These are phyloP conservation scores for Starmerella powellii DNA, from an alignment of 805 yeast genomes.

Conservation along the genomic window DNA sequence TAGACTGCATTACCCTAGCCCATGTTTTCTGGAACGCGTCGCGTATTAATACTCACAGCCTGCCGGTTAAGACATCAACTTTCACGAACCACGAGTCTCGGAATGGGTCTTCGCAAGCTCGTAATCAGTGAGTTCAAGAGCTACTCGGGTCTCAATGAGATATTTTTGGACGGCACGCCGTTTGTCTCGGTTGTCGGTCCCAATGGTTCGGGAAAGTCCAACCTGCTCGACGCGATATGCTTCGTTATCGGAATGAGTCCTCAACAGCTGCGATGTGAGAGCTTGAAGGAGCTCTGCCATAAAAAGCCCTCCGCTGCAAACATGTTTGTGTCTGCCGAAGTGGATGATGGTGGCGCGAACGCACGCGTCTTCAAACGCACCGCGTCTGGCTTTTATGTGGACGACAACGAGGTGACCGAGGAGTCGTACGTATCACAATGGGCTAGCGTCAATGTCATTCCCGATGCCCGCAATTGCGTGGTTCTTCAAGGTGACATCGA, in stretches of 20 bases:
- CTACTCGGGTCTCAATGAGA: slow-evolving; percentile 58
- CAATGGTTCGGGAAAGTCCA: slow-evolving; percentile 96
- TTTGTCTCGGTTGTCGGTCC: slow-evolving; percentile 94
- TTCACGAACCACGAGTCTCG: neutral
- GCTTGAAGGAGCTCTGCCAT: slow-evolving; percentile 65
- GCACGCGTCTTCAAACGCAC: slow-evolving; percentile 14
- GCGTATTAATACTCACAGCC: neutral
- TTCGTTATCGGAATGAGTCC: slow-evolving; percentile 82
- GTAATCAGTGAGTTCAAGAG: slow-evolving; percentile 66
- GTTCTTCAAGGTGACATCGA: slow-evolving; percentile 98
- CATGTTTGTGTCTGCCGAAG: slow-evolving; percentile 12
- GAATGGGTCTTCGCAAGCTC: slow-evolving; percentile 6
- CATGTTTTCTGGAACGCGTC: neutral
- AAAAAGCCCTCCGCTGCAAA: slow-evolving; percentile 28
- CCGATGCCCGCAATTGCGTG: slow-evolving; percentile 79
- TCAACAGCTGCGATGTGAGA: slow-evolving; percentile 59
- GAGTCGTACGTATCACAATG: slow-evolving; percentile 51
- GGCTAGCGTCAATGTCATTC: slow-evolving; percentile 66
- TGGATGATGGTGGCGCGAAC: slow-evolving; percentile 1
- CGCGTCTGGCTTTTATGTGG: slow-evolving; percentile 7
- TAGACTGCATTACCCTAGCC: too few species aligned
- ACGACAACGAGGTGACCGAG: slow-evolving; percentile 9
- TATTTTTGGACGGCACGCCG: slow-evolving; percentile 57
- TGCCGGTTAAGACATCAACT: neutral
- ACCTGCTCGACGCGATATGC: slow-evolving; percentile 94